These are phyloP conservation scores for Torulaspora quercuum DNA, from an alignment of 805 yeast genomes.

Conservation along the genomic window DNA sequence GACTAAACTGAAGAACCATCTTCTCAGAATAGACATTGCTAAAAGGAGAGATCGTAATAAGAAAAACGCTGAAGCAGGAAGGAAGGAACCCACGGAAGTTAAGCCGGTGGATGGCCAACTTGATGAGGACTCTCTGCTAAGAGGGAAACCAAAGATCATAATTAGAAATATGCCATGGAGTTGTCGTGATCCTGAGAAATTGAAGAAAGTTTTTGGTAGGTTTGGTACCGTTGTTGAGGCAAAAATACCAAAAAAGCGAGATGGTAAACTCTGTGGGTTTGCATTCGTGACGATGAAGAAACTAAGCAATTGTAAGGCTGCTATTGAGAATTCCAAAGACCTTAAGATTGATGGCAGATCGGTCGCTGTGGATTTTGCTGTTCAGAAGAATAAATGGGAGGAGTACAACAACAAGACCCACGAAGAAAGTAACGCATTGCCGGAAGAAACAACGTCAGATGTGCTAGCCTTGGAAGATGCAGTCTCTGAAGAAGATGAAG, in stretches of 20 bases:
- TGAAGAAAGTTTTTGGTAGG: constrained; percentile 65
- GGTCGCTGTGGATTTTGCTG: constrained; percentile 91
- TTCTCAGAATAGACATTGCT: constrained; percentile 80
- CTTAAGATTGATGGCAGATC: constrained; percentile 82
- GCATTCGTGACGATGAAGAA: constrained; percentile 91
- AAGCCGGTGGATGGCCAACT: constrained; percentile 6
- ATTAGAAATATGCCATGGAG: constrained; percentile 96
- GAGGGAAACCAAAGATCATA: constrained; percentile 81
- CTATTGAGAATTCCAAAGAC: constrained; percentile 70
- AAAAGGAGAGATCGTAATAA: constrained; percentile 81
- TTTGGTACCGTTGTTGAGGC: constrained; percentile 89
- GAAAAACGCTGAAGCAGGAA: constrained; percentile 21
- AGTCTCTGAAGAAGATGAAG: constrained; percentile 37
- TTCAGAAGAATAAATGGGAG: constrained; percentile 85
- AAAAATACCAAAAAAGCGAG: constrained; percentile 79
- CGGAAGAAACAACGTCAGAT: constrained; percentile 41
- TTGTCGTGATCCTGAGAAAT: constrained; percentile 67
- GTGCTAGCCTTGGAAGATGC: constrained; percentile 39
- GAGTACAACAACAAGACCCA: constrained; percentile 46
- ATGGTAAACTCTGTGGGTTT: constrained; percentile 90
- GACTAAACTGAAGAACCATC: constrained; percentile 59
- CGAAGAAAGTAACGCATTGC: constrained; percentile 35
- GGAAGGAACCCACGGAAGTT: constrained; percentile 8
- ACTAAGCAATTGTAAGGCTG: constrained; percentile 69
- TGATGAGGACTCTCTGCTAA: constrained; percentile 48